Conservation (phyloP, 139 green algal genomes). For the Zygnema cylindricum region DNA sequence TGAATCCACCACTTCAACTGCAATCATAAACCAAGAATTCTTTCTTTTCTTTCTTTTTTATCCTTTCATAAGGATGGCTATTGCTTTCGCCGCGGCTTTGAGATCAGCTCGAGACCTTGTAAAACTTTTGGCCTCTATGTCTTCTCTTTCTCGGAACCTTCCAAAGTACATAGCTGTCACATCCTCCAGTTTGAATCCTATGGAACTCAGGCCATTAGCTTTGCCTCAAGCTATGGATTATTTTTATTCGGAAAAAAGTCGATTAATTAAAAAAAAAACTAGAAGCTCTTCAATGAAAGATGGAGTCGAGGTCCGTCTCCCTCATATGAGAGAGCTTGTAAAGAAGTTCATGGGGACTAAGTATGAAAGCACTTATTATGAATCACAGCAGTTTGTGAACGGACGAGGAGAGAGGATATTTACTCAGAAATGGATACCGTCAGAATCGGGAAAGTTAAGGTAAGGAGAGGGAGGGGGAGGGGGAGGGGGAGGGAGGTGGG, state of each 20-base stretch:
- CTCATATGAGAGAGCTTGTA: neutral
- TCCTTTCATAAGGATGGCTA: neutral
- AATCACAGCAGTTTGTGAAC: slow-evolving; percentile 20
- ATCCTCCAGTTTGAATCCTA: neutral
- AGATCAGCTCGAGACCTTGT: neutral
- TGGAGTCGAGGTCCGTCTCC: neutral
- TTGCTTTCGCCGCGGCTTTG: neutral
- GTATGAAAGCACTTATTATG: neutral
- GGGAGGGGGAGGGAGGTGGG: too few species aligned
- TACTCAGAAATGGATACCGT: slow-evolving; percentile 23
- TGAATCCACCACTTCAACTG: too few species aligned
- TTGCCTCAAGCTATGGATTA: neutral
- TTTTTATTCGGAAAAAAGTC: too few species aligned
- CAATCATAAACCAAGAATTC: neutral
- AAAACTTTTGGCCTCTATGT: neutral
- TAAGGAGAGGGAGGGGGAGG: too few species aligned
- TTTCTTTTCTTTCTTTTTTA: neutral
- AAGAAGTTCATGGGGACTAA: neutral
- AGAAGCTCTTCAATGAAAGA: neutral
- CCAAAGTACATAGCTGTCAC: neutral
- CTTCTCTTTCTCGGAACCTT: neutral
- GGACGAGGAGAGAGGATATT: slow-evolving; percentile 10
- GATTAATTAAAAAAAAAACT: too few species aligned
- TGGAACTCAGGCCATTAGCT: neutral
- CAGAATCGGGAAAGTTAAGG: neutral